Base-by-base conservation (phyloP, 2,329 filamentous ascomycete genomes). In the Hypoxylon sp. region DNA sequence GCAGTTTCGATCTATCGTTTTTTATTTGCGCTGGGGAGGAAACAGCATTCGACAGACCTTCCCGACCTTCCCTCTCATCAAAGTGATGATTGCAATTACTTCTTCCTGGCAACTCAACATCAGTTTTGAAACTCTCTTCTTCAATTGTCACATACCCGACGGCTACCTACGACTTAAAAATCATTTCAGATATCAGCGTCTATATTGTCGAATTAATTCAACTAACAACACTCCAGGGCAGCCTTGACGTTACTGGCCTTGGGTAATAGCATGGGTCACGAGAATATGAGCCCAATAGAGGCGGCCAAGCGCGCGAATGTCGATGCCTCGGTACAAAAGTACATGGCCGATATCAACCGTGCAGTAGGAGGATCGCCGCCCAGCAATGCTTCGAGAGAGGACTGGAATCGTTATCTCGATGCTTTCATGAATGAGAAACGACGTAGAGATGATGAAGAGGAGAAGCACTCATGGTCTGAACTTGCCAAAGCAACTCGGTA, bases 381-480 rank as follows among this genome's bases (percentile, higher is more conserved):
- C 2, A 43, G 59, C 5, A 25, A 53, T 3, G 51, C 46, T 13
- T n/a, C 60, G n/a, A 65, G 21, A 23, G 56, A 69, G 30, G 64
- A 52, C 2, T 57, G 55, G 56, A 21, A 64, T 43, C 25, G 30
- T 0, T 69, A 65, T 13, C 2, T 68, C 1, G 3, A 60, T 4
- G 11, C 7, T 5, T 67, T 43, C 14, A 61, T 66, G 46, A 28
- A 14, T 2, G 64, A 64, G 19, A 56, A 66, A 21, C 13, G 52
- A 17, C 21, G 38, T 21, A 62, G 63, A 51, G n/a, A 68, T 14
- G 32, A 50, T 1, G 43, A 68, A 41, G 53, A 23, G 2, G 36
- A 23, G 3, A 21, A 55, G 4, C 60, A 64, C 5, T 32, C 56
- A 5, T 74, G 73, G 72, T 41, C 53, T 21, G 21, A 57, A 28